Evolutionary conservation across 495 filamentous ascomycete species (phyloP).

Genomic region (Aspergillus carlsbadensis): DNA sequence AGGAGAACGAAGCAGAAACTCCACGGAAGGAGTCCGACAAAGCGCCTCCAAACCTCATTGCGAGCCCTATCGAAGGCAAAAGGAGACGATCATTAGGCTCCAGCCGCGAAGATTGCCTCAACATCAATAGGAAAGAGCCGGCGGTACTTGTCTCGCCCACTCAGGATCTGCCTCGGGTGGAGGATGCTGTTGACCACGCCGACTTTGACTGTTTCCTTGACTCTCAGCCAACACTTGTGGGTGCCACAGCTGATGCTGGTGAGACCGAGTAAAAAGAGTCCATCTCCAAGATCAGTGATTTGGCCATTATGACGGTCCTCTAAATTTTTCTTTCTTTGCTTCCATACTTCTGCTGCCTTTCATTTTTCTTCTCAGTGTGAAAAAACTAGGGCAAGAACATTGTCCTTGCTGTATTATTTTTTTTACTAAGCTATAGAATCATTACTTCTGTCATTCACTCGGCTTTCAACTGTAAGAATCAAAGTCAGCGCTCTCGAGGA

Average conservation of each 20-base stretch:
- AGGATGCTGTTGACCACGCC: constrained; percentile 16
- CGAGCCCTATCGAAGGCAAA: constrained; percentile 19
- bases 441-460: neutral
- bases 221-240: constrained; percentile 7
- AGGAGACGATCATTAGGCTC: constrained; percentile 19
- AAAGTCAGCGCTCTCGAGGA: neutral
- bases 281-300: constrained; percentile 4
- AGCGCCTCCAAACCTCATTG: constrained; percentile 17
- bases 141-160: constrained; percentile 14
- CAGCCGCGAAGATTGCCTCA: constrained; percentile 16
- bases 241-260: constrained; percentile 8
- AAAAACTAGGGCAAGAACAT: neutral
- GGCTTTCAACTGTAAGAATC: neutral
- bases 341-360: neutral
- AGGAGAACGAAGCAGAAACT: constrained; percentile 25
- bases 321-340: constrained; percentile 4
- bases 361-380: neutral
- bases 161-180: constrained; percentile 14
- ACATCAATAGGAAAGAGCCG: constrained; percentile 15
- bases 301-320: constrained; percentile 2
- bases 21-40: constrained; percentile 17
- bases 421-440: constrained; percentile 2
- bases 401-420: constrained; percentile 8
- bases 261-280: constrained; percentile 20
- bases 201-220: constrained; percentile 20